Conservation (phyloP, 2,329 filamentous ascomycete species). For the Arthrobotrys pseudoclavata region DNA sequence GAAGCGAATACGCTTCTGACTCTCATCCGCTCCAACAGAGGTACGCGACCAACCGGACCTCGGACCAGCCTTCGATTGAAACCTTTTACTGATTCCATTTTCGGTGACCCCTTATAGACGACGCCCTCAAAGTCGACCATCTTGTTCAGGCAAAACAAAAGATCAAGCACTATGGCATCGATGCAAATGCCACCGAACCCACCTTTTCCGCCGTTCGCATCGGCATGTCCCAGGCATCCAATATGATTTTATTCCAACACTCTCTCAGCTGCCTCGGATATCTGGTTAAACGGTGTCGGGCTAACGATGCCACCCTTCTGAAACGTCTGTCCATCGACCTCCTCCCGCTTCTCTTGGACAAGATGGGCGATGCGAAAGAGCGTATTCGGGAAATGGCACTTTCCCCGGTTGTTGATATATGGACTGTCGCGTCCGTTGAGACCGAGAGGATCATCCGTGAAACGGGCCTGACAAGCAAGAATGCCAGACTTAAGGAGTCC, state of each 20-base stretch:
- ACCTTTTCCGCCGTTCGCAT: slow-evolving; percentile 86
- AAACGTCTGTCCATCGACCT: slow-evolving; percentile 77
- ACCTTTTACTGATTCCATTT: slow-evolving; percentile 52
- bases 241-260: slow-evolving; percentile 81
- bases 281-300: slow-evolving; percentile 84
- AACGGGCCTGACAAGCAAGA: slow-evolving; percentile 82
- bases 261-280: slow-evolving; percentile 91
- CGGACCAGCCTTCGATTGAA: slow-evolving; percentile 40
- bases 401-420: slow-evolving; percentile 83
- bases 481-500: slow-evolving; percentile 84
- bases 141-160: slow-evolving; percentile 55
- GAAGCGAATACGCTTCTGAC: slow-evolving; percentile 58
- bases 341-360: slow-evolving; percentile 82
- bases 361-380: slow-evolving; percentile 89
- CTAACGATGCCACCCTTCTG: slow-evolving; percentile 82
- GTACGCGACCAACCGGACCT: slow-evolving; percentile 57
- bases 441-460: slow-evolving; percentile 86
- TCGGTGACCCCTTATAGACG: slow-evolving; percentile 54
- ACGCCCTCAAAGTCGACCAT: slow-evolving; percentile 50
- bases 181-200: slow-evolving; percentile 71
- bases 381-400: slow-evolving; percentile 81
- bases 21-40: slow-evolving; percentile 56
- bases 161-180: slow-evolving; percentile 58
- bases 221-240: slow-evolving; percentile 78
- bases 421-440: slow-evolving; percentile 76